phyloP scores from a whole-genome alignment of 495 filamentous ascomycete genomes.

The Hypomontagnella submonticulosa region DNA sequence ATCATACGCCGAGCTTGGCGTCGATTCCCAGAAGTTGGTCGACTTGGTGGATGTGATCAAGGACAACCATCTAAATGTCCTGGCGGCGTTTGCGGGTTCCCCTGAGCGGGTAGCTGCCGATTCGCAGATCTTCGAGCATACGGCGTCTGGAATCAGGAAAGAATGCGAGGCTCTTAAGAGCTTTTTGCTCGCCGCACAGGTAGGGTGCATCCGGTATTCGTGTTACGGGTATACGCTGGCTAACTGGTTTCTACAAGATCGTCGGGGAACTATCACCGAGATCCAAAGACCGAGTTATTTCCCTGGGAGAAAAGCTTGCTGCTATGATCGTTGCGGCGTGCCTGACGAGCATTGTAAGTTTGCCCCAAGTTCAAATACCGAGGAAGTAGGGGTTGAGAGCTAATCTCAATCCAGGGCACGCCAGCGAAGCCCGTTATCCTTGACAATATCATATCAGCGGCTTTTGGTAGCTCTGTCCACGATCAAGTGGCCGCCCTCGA shows the following conservation, averaged over 20 bases:
- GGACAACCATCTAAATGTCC: conserved; percentile 48
- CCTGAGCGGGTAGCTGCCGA: conserved; percentile 3
- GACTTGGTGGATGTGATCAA: conserved; percentile 49
- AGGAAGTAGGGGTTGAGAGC: not conserved
- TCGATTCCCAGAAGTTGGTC: conserved; percentile 45
- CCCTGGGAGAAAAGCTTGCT: conserved; percentile 52
- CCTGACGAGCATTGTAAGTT: conserved; percentile 49
- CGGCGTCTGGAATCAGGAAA: conserved; percentile 41
- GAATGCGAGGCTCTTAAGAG: conserved; percentile 52
- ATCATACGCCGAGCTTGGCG: conserved; percentile 43
- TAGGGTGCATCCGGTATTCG: conserved; percentile 16
- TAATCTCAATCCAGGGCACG: conserved; percentile 42
- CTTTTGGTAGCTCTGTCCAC: conserved; percentile 46
- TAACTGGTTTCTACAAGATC: conserved; percentile 41
- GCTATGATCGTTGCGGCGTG: conserved; percentile 52
- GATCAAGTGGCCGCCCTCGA: conserved; percentile 44
- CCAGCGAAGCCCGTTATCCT: conserved; percentile 48
- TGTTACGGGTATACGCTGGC: conserved; percentile 1
- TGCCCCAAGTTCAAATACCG: not conserved
- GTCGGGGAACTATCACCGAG: conserved; percentile 53
- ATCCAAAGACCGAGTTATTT: conserved; percentile 52
- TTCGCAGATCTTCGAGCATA: conserved; percentile 39
- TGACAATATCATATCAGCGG: conserved; percentile 50
- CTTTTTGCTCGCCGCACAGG: conserved; percentile 52
- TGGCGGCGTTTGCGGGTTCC: conserved; percentile 34